These are phyloP conservation scores for Pyrenophora teres DNA, from an alignment of 2,329 filamentous ascomycete genomes.

Conservation along the genomic window DNA sequence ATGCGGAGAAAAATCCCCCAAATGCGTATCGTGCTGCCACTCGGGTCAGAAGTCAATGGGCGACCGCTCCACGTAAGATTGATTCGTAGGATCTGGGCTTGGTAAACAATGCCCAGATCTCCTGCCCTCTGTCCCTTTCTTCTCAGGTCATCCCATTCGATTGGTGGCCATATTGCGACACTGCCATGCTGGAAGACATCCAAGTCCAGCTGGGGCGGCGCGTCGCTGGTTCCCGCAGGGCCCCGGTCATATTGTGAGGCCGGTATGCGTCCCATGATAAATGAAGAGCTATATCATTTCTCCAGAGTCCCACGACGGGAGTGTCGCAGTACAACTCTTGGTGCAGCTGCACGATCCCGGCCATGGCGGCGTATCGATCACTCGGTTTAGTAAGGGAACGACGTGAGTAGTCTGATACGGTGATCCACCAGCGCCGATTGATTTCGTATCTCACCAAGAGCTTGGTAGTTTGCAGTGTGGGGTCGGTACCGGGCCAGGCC, in stretches of 20 bases:
- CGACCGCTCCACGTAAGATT: background rate
- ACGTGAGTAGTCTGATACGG: background rate
- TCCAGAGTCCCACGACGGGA: background rate
- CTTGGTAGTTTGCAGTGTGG: no score
- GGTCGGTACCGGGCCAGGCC: no score
- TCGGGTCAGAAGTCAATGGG: background rate
- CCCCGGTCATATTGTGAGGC: background rate
- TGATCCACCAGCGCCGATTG: background rate
- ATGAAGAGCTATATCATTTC: background rate
- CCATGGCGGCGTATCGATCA: slow-evolving; percentile 5
- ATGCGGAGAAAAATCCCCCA: background rate
- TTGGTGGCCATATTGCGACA: background rate
- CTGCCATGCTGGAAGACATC: background rate
- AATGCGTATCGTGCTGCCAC: slow-evolving; percentile 1
- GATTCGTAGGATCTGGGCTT: background rate
- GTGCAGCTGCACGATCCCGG: background rate
- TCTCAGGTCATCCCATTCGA: background rate
- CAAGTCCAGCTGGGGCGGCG: background rate
- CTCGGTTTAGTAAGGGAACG: background rate
- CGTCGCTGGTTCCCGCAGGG: background rate
- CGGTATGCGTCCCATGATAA: background rate
- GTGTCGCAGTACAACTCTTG: background rate
- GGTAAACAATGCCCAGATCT: background rate
- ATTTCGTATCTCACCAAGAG: background rate
- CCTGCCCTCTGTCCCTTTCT: background rate